A percentile compares a stretch with the other conserved stretches of the same genome.
phyloP scores from a whole-genome alignment of 352 stramenopile genomes.

The Achlya hypogyna region DNA sequence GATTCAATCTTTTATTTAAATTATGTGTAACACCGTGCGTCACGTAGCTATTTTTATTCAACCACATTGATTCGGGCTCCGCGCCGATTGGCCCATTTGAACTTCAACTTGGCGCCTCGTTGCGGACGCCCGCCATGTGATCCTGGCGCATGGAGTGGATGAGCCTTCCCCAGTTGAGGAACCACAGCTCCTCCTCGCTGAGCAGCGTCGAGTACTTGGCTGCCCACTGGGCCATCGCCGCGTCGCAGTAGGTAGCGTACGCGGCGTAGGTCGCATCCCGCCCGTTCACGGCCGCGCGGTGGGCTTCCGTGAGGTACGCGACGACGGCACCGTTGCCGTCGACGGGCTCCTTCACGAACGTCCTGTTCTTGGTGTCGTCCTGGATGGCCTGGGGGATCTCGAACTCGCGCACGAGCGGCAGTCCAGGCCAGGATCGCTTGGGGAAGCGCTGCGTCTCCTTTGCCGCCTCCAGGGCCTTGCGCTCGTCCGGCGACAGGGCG shows the following conservation, averaged over 20 bases:
- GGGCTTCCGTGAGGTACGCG: constrained; percentile 45
- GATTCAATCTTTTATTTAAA: constrained; percentile 12
- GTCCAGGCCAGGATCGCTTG: constrained; percentile 34
- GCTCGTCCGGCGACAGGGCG: constrained; percentile 34
- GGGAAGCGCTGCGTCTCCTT: constrained; percentile 45
- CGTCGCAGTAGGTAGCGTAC: constrained; percentile 28
- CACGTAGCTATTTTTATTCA: constrained; percentile 5
- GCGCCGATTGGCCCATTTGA: neutral
- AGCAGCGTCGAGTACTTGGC: constrained; percentile 9
- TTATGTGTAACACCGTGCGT: constrained; percentile 13
- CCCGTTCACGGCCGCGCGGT: constrained; percentile 38
- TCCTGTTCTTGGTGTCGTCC: constrained; percentile 9
- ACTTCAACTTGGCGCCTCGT: neutral
- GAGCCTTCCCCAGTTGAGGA: constrained; percentile 14
- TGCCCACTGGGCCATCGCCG: neutral
- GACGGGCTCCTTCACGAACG: constrained; percentile 16
- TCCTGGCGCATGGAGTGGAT: constrained; percentile 12
- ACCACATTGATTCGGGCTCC: neutral
- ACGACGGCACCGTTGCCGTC: constrained; percentile 30
- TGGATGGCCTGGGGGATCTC: neutral
- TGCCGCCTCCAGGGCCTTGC: constrained; percentile 34
- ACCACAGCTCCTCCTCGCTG: constrained; percentile 13
- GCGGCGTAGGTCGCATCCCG: constrained; percentile 36
- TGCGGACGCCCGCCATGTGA: neutral
- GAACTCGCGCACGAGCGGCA: constrained; percentile 21